Evolutionary conservation across 352 stramenopile species (phyloP).

Genomic region (Phytophthora citricola): DNA sequence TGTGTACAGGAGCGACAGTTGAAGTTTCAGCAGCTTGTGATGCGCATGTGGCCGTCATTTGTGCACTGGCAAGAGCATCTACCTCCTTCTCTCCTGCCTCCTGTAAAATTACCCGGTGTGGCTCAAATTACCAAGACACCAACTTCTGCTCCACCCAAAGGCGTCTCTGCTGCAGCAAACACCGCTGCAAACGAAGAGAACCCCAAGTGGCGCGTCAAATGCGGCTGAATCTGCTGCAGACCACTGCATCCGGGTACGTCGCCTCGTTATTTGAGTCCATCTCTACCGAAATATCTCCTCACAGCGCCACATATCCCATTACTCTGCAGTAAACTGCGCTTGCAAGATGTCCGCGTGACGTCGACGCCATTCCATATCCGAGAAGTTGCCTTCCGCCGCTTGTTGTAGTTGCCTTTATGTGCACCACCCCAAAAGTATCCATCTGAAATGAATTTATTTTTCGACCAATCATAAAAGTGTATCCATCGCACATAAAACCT

Average conservation of each 20-base stretch:
- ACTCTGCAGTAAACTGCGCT: conserved; percentile 40
- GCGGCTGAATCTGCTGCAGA: conserved; percentile 50
- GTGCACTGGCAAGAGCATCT: conserved; percentile 56
- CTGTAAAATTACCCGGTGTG: conserved; percentile 8
- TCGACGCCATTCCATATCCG: conserved; percentile 73
- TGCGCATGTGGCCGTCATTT: conserved; percentile 84
- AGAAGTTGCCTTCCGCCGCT: conserved; percentile 67
- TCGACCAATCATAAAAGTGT: conserved; percentile 41
- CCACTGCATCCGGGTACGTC: conserved; percentile 60
- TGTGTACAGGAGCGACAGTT: conserved; percentile 52
- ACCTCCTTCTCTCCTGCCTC: conserved; percentile 43
- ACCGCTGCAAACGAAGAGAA: conserved; percentile 21
- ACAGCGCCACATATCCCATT: conserved; percentile 21
- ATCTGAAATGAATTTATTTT: not conserved
- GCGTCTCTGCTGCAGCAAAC: conserved; percentile 16
- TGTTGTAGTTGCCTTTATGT: conserved; percentile 28
- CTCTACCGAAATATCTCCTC: not conserved
- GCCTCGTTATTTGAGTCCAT: not conserved
- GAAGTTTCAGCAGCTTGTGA: conserved; percentile 73
- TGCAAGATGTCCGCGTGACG: conserved; percentile 61
- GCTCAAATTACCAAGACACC: conserved; percentile 11
- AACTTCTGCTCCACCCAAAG: conserved; percentile 16
- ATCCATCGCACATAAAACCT: conserved; percentile 22
- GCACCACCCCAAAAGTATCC: conserved; percentile 11
- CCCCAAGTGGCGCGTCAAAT: conserved; percentile 25